phyloP scores from a whole-genome alignment of 2,329 filamentous ascomycete species.

The Penicillium sp. region DNA sequence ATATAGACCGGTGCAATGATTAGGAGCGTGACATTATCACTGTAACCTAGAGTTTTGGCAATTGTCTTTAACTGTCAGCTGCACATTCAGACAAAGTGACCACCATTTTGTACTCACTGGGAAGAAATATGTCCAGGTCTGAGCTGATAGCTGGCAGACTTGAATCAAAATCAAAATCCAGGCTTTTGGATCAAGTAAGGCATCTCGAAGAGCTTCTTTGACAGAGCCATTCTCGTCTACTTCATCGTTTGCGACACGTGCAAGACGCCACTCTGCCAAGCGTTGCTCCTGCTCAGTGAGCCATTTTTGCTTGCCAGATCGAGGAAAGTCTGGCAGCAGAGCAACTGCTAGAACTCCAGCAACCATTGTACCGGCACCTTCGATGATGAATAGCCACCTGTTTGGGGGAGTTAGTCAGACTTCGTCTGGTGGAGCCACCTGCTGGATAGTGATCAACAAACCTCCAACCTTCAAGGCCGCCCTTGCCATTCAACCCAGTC shows the following conservation, averaged over 20 bases:
- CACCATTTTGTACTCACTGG: constrained; percentile 1
- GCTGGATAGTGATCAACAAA: background rate
- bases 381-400: constrained; percentile 43
- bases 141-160: constrained; percentile 19
- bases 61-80: constrained; percentile 12
- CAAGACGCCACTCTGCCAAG: constrained; percentile 22
- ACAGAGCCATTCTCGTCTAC: constrained; percentile 23
- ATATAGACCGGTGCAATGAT: constrained; percentile 25
- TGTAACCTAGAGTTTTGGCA: constrained; percentile 21
- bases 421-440: background rate
- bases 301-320: constrained; percentile 20
- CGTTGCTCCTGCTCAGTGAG: constrained; percentile 23
- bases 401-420: background rate
- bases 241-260: constrained; percentile 21
- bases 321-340: constrained; percentile 35
- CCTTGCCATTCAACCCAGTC: constrained; percentile 38
- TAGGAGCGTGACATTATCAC: constrained; percentile 17
- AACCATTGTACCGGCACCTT: constrained; percentile 40
- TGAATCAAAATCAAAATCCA: constrained; percentile 20
- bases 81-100: background rate
- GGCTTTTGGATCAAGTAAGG: constrained; percentile 18
- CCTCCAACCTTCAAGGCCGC: constrained; percentile 45
- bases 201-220: constrained; percentile 17
- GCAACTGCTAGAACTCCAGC: constrained; percentile 36
- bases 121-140: constrained; percentile 19